Conservation (phyloP, 805 yeast species). For the Candida koratica region DNA sequence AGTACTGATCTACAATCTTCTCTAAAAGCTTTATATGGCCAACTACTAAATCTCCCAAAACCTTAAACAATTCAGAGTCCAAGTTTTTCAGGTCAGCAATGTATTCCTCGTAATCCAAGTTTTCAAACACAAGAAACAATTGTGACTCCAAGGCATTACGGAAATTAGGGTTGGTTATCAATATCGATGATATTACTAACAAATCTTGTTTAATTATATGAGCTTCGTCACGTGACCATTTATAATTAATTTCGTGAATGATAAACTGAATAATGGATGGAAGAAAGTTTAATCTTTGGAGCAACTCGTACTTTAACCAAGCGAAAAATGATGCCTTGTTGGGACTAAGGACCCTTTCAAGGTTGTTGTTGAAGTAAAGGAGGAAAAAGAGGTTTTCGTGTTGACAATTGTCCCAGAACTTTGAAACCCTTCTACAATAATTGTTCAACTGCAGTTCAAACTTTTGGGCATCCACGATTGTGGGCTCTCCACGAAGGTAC, state of each 20-base stretch:
- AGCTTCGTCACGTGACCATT: neutral
- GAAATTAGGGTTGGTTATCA: constrained; percentile 6
- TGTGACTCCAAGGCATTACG: constrained; percentile 5
- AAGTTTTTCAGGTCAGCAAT: constrained; percentile 4
- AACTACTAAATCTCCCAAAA: constrained; percentile 10
- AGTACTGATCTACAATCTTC: constrained; percentile 2
- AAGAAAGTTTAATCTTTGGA: constrained; percentile 11
- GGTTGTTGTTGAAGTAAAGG: constrained; percentile 7
- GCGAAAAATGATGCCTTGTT: constrained; percentile 1
- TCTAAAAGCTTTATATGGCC: neutral
- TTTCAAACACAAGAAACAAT: constrained; percentile 3
- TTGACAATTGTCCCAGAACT: constrained; percentile 11
- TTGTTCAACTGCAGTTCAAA: constrained; percentile 1
- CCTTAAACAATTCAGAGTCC: constrained; percentile 11
- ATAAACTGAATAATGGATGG: constrained; percentile 13
- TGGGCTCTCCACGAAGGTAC: constrained; percentile 4
- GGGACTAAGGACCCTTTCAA: constrained; percentile 3
- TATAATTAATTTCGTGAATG: constrained; percentile 6
- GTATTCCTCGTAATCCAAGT: constrained; percentile 11
- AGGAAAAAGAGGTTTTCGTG: constrained; percentile 12
- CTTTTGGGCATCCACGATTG: neutral
- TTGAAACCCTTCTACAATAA: constrained; percentile 6
- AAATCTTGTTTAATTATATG: constrained; percentile 3
- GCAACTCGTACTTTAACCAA: constrained; percentile 11
- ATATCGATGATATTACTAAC: constrained; percentile 8